Evolutionary conservation across 2,329 filamentous ascomycete genomes (phyloP), one percentile per base, ranked within the genome.

Genomic region (Magnaporthiopsis rhizophila): DNA sequence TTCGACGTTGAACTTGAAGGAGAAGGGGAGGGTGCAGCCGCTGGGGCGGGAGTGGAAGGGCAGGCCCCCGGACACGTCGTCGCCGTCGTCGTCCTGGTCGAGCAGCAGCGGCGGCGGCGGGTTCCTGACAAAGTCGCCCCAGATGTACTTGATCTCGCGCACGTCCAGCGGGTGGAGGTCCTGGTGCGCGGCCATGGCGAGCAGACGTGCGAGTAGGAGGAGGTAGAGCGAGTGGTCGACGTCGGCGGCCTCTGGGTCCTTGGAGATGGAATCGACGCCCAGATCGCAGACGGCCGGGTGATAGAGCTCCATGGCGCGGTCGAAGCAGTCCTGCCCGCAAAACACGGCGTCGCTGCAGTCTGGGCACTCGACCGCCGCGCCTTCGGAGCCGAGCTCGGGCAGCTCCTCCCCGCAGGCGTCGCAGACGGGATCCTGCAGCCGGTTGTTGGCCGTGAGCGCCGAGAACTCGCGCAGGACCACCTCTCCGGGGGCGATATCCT

Each of bases 381-480:
- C 61, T 26, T 56, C 61, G 21, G 61, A 57, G 28, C 32, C 38
- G 30, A 90, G 77, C 0, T 82, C 81, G 0, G 90, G 90, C 7
- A 96, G 82, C 30, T 86, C 85, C 9, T 84, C 82, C 70, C 92
- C 92, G 74, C 94, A 98, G 18, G 92, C 92, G 75, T 98, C 94
- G 75, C 94, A 98, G 36, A 94, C 83, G 5, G 89, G 83, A 67
- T 96, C 92, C 72, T 96, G 92, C 15, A 95, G 83, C 36, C 92
- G 87, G 73, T 95, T 95, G 69, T 94, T 95, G 59, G 91, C 93
- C 2, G 93, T 97, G 57, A 99, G 79, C 9, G 97, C 83, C 11
- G 92, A 95, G 66, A 89, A 90, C 72, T 99, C 95, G 61, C 85
- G 80, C 36, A 99, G 82, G 2, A 97, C 86, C 7, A 83, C 80